Evolutionary conservation across 2,329 filamentous ascomycete species (phyloP), one percentile per base, ranked within the genome.

Genomic region (Colletotrichum sp.): DNA sequence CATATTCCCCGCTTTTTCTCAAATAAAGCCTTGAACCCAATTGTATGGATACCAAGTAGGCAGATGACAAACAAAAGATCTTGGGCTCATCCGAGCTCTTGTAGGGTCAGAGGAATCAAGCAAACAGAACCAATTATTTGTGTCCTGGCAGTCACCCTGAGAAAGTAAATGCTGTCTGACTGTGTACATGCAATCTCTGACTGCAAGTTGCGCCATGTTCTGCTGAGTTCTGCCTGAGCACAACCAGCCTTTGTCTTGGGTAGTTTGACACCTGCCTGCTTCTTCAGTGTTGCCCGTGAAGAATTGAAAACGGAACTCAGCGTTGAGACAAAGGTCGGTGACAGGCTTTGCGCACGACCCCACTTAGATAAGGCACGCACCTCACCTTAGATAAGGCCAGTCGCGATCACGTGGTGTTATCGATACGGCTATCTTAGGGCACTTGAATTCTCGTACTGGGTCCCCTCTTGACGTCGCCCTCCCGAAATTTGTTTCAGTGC

Each of bases 331-430:
- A 49, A 49, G 19, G n/a, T 44, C 15, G 13, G 62, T 34, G 19
- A 62, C 5, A 29, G 27, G 62, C 19, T 22, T 34, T 64, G 39
- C 30, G 13, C 13, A 27, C 25, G n/a, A 44, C 62, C 62, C 62
- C 62, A 39, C 12, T 22, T 25, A 6, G 61, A 64, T 44, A 64
- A 64, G 61, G 25, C 25, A 59, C 34, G 19, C 2, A 49, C 44
- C 44, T 4, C 30, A 59, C 32, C 34, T 34, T 22, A n/a, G 44
- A 44, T 57, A 55, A 72, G 69, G n/a, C 29, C 4, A 5, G 1
- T 16, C 1, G 11, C 4, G 15, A 13, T 75, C 72, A 75, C 72
- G 72, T 75, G 72, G 19, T 4, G 13, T 76, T 76, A 76, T 76
- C 70, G 64, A 73, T 73, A 64, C 36, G 9, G 11, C 44, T 49